These are phyloP conservation scores for Hyaloperonospora brassicae DNA, from an alignment of 352 stramenopile species.

Conservation along the genomic window DNA sequence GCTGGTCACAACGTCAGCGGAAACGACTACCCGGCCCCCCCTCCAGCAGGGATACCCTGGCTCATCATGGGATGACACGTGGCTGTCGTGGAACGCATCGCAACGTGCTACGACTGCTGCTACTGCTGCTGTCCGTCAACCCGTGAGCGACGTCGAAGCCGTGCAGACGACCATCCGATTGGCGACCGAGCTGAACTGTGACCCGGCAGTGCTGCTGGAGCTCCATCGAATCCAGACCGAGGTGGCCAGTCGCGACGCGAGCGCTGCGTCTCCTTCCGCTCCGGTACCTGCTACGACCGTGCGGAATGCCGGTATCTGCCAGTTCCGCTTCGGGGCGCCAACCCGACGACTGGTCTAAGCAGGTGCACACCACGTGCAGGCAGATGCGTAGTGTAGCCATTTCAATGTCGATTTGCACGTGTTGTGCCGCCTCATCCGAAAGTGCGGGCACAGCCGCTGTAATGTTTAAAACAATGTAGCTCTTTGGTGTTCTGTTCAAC, in stretches of 20 bases:
- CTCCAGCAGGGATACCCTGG: slow-evolving; percentile 26
- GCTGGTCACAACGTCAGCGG: slow-evolving; percentile 5
- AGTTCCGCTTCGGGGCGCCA: slow-evolving; percentile 42
- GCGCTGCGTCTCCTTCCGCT: slow-evolving; percentile 3
- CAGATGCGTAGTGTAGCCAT: slow-evolving; percentile 16
- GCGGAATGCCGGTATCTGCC: slow-evolving; percentile 37
- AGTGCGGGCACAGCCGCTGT: too few relatives aligned
- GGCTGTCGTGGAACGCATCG: slow-evolving; percentile 39
- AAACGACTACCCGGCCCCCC: slow-evolving; percentile 11
- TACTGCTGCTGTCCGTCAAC: slow-evolving; percentile 14
- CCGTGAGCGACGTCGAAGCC: slow-evolving; percentile 41
- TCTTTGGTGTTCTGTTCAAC: too few relatives aligned
- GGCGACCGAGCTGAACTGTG: slow-evolving; percentile 57
- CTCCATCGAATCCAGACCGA: slow-evolving; percentile 48
- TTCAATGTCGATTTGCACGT: slow-evolving; percentile 9
- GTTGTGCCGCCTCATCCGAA: too few relatives aligned
- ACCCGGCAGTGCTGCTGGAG: slow-evolving; percentile 41
- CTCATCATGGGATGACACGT: slow-evolving; percentile 32
- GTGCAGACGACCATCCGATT: slow-evolving; percentile 58
- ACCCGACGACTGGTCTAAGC: slow-evolving; percentile 29
- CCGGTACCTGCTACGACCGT: slow-evolving; percentile 8
- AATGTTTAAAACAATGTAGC: too few relatives aligned
- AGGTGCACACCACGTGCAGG: not conserved
- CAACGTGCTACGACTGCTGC: slow-evolving; percentile 20
- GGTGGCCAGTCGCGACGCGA: slow-evolving; percentile 25